A percentile compares a stretch with the other conserved stretches of the same genome.
Evolutionary conservation across 2,329 filamentous ascomycete species (phyloP).

Genomic region (Clarireedia hainanense): DNA sequence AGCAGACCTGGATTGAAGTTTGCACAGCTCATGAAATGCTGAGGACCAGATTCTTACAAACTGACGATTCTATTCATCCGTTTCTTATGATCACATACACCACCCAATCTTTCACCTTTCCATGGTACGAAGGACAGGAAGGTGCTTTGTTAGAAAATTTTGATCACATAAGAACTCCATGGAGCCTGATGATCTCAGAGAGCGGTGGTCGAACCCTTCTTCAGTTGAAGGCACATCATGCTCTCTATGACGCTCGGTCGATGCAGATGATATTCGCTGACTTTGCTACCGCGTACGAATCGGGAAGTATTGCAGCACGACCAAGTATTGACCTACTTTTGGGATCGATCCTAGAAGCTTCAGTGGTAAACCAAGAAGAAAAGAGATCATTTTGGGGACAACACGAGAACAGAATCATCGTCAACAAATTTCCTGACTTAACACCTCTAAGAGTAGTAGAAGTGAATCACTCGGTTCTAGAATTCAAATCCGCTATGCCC

Average conservation of each 20-base stretch:
- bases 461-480: slow-evolving; percentile 29
- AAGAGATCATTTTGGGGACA: slow-evolving; percentile 55
- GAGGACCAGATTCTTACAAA: slow-evolving; percentile 61
- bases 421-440: slow-evolving; percentile 70
- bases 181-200: slow-evolving; percentile 18
- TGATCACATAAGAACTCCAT: slow-evolving; percentile 19
- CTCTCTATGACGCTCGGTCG: slow-evolving; percentile 77
- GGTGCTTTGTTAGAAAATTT: neutral
- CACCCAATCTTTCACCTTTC: slow-evolving; percentile 28
- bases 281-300: slow-evolving; percentile 38
- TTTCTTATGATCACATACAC: slow-evolving; percentile 69
- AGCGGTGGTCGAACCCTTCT: slow-evolving; percentile 12
- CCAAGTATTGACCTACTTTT: slow-evolving; percentile 36
- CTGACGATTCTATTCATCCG: slow-evolving; percentile 50
- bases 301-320: slow-evolving; percentile 17
- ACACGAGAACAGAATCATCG: slow-evolving; percentile 42
- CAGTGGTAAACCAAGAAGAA: slow-evolving; percentile 21
- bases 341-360: slow-evolving; percentile 36
- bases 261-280: slow-evolving; percentile 57
- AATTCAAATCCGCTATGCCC: slow-evolving; percentile 33
- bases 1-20: slow-evolving; percentile 51
- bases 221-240: slow-evolving; percentile 51
- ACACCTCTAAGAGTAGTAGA: slow-evolving; percentile 47
- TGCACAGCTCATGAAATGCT: slow-evolving; percentile 59
- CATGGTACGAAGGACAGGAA: slow-evolving; percentile 31